Percentiles rank a stretch among this genome's conserved stretches.
Conservation (phyloP, 257 asterid species). For the Salvia splendens region DNA sequence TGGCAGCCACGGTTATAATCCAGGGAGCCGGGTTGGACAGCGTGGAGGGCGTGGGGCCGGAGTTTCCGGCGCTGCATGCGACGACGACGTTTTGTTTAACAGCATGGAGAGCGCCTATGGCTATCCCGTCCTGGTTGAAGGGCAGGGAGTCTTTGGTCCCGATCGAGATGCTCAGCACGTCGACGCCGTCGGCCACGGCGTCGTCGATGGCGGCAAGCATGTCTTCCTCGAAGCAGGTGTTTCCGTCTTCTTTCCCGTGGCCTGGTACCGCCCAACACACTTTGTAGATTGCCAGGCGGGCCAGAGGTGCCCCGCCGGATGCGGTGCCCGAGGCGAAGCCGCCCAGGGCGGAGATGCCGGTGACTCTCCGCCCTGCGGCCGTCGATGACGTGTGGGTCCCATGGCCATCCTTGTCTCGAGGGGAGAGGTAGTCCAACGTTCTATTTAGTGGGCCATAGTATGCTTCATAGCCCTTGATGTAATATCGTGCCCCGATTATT, state of each 20-base stretch:
- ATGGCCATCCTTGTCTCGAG: slow-evolving; percentile 92
- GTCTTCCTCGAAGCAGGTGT: slow-evolving; percentile 74
- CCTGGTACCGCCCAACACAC: slow-evolving; percentile 84
- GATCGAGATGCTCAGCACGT: slow-evolving; percentile 74
- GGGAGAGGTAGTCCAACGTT: slow-evolving; percentile 64
- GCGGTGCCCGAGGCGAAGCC: slow-evolving; percentile 85
- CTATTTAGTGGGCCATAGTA: slow-evolving; percentile 65
- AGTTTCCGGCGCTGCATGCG: slow-evolving; percentile 83
- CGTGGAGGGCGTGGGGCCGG: slow-evolving; percentile 61
- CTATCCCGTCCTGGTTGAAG: slow-evolving; percentile 55
- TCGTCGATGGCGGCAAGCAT: slow-evolving; percentile 93
- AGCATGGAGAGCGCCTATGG: slow-evolving; percentile 82
- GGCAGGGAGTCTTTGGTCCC: slow-evolving; percentile 50
- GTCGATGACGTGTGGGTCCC: slow-evolving; percentile 94
- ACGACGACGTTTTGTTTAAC: slow-evolving; percentile 63
- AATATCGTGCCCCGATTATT: slow-evolving; percentile 82
- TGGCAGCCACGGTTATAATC: slow-evolving; percentile 92
- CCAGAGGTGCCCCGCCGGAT: slow-evolving; percentile 84
- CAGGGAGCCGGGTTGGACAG: slow-evolving; percentile 83
- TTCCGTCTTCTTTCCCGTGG: slow-evolving; percentile 54
- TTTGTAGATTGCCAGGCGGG: slow-evolving; percentile 80
- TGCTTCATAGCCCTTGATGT: slow-evolving; percentile 68
- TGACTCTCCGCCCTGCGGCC: slow-evolving; percentile 55
- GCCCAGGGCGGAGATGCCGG: slow-evolving; percentile 56
- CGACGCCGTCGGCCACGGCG: slow-evolving; percentile 84